phyloP scores from a whole-genome alignment of 257 asterid genomes.

The Henckelia pumila region DNA sequence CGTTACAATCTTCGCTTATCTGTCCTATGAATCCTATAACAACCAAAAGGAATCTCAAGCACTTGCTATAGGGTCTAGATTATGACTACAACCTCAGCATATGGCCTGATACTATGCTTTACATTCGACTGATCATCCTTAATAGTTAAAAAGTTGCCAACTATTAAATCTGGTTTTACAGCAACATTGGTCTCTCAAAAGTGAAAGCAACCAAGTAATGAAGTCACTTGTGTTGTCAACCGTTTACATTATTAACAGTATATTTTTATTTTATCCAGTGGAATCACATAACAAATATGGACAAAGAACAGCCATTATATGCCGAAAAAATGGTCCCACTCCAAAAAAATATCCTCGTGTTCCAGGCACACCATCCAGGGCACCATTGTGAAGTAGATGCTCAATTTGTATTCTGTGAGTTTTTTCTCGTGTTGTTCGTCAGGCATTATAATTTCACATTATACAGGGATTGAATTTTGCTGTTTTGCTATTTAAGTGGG shows the following conservation, averaged over 20 bases:
- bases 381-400: constrained; percentile 51
- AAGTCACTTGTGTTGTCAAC: constrained; percentile 11
- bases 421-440: constrained; percentile 3
- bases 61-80: constrained; percentile 3
- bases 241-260: constrained; percentile 13
- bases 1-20: neutral
- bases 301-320: constrained; percentile 81
- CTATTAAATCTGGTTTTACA: neutral
- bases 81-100: constrained; percentile 4
- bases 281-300: constrained; percentile 87
- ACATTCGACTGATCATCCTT: neutral
- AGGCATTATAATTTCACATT: neutral
- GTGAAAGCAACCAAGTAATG: constrained; percentile 10
- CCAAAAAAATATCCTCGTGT: constrained; percentile 84
- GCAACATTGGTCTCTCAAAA: neutral
- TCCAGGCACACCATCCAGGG: constrained; percentile 84
- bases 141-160: neutral
- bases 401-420: constrained; percentile 1
- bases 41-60: constrained; percentile 6
- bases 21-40: neutral
- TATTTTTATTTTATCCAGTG: constrained; percentile 48
- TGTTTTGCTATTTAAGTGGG: constrained; percentile 10
- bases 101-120: constrained; percentile 5
- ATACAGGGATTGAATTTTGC: constrained; percentile 10
- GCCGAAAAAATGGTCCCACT: constrained; percentile 66